Conservation (phyloP, 2,329 filamentous ascomycete species). For the Aspergillus aculeatus region DNA sequence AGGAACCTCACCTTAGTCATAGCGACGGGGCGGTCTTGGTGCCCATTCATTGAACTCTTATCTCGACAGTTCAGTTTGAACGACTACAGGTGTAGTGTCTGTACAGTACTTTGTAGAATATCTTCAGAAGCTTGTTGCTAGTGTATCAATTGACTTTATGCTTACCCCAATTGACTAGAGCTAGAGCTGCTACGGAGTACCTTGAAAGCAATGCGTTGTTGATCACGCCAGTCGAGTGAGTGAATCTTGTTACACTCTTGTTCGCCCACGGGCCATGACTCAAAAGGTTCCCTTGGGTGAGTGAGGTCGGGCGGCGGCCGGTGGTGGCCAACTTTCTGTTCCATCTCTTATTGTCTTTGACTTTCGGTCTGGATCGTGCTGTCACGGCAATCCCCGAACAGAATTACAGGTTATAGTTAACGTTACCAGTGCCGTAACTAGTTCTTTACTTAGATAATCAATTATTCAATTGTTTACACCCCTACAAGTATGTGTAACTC, state of each 20-base stretch:
- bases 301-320: not conserved
- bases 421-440: too few relatives aligned
- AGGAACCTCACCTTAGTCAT: constrained; percentile 21
- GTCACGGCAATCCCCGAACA: too few relatives aligned
- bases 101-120: not conserved
- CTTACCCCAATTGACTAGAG: not conserved
- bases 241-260: not conserved
- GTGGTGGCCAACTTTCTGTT: not conserved
- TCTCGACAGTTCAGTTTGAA: not conserved
- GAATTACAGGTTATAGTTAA: too few relatives aligned
- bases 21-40: constrained; percentile 13
- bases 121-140: not conserved
- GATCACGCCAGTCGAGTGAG: too few relatives aligned
- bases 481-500: not conserved
- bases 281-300: not conserved
- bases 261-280: not conserved
- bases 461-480: too few relatives aligned
- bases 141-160: not conserved
- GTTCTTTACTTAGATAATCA: too few relatives aligned
- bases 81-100: too few relatives aligned
- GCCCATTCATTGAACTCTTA: not conserved
- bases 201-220: too few relatives aligned
- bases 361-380: not conserved
- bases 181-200: too few relatives aligned
- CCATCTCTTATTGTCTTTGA: not conserved